A percentile compares a stretch with the other conserved stretches of the same genome.
These are phyloP conservation scores for Casaregolazyma suthepensis DNA, from an alignment of 1,139 yeast genomes.

Conservation along the genomic window DNA sequence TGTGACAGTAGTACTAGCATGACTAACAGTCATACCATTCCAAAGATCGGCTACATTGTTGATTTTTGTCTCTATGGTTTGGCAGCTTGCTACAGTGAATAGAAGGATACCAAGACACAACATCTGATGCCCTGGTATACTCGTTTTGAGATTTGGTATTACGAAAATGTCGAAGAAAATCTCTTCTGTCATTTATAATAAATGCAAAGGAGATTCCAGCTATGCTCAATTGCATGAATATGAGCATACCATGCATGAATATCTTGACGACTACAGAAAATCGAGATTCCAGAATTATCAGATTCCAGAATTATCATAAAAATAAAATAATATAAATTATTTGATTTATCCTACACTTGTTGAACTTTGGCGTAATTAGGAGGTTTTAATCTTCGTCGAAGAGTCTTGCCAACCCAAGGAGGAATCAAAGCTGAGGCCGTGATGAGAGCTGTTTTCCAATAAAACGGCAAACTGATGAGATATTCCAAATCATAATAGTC, in stretches of 20 bases:
- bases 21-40: slow-evolving; percentile 11
- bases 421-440: slow-evolving; percentile 73
- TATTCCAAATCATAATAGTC: slow-evolving; percentile 78
- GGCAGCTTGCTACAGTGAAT: background rate
- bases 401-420: slow-evolving; percentile 76
- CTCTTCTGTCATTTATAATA: background rate
- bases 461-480: slow-evolving; percentile 47
- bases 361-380: slow-evolving; percentile 98
- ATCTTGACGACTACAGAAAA: background rate
- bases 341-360: slow-evolving; percentile 38
- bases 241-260: background rate
- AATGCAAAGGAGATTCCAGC: background rate
- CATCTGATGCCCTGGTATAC: background rate
- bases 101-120: background rate
- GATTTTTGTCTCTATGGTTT: background rate
- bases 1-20: background rate
- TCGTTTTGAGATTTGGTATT: background rate
- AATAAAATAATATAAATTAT: background rate
- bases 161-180: background rate
- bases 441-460: slow-evolving; percentile 65
- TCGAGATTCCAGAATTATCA: background rate
- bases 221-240: background rate
- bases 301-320: background rate
- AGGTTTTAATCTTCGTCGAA: slow-evolving; percentile 73
- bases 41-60: slow-evolving; percentile 9